Evolutionary conservation across 1,284 basidiomycete genomes (phyloP).

Genomic region (Schizophyllum amplum): DNA sequence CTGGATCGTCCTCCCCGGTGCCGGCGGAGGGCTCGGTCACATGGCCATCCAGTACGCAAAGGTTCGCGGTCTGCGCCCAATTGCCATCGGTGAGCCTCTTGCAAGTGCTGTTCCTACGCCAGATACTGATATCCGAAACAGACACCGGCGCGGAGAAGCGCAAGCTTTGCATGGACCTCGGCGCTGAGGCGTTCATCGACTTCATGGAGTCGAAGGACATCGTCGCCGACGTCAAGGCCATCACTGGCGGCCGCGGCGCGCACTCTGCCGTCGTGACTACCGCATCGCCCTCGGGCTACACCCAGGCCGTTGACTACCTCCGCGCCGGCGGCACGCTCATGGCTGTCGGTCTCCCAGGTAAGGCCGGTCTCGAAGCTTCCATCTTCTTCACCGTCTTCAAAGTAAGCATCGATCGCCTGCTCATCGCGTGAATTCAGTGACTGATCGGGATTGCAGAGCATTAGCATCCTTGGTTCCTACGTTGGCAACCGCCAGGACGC

Average conservation of each 20-base stretch:
- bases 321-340: constrained; percentile 60
- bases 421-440: not conserved
- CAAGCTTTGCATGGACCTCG: constrained; percentile 58
- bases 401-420: constrained; percentile 16
- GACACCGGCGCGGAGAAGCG: constrained; percentile 75
- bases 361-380: constrained; percentile 50
- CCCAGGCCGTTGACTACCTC: constrained; percentile 66
- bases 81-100: constrained; percentile 54
- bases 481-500: constrained; percentile 74
- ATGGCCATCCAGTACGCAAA: constrained; percentile 74
- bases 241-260: constrained; percentile 66
- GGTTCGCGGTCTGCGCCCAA: constrained; percentile 68
- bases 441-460: constrained; percentile 25
- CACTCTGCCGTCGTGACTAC: constrained; percentile 71
- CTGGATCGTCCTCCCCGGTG: constrained; percentile 76
- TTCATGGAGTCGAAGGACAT: constrained; percentile 60
- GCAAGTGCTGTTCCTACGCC: not conserved
- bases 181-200: constrained; percentile 77
- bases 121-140: constrained; percentile 10
- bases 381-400: constrained; percentile 76
- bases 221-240: constrained; percentile 51
- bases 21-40: constrained; percentile 70
- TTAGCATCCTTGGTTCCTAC: constrained; percentile 67
- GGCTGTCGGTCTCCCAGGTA: constrained; percentile 66
- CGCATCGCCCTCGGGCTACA: constrained; percentile 53